Base-by-base conservation (phyloP, 805 yeast genomes). In the Kluyveromyces wickerhamii region DNA sequence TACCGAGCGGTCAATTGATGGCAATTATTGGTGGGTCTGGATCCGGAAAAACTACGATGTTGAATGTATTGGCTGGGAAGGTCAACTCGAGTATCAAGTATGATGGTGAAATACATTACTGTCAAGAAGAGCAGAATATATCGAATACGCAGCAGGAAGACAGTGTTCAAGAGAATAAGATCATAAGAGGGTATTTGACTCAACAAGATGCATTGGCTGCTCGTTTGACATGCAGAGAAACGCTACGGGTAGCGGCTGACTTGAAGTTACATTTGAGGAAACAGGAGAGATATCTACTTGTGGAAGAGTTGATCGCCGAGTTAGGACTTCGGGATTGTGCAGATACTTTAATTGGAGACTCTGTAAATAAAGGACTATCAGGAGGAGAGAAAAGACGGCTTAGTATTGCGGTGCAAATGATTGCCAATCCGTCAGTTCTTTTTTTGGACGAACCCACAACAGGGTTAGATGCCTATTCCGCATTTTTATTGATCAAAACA, bases 1-100 rank as follows among this genome's bases (percentile, higher is more conserved):
- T 82, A 8, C 70, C 73, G 0, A 54, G 71, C 10, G 82, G 84
- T 12, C 63, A 79, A 7, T 57, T 86, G 24, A 67, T 85, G 57
- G 94, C 94, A 5, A 80, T 85, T 7, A 70, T 86, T 63, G 95
- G 95, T 2, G 89, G 94, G 0, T 79, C 88, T 0, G 95, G 95
- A 0, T 75, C 86, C 3, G 95, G 94, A 3, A 85, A 86, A 49
- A 85, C 95, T 0, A 82, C 95, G 0, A 53, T 85, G 28, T 60
- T 85, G 15, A 85, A 85, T 50, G 73, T 74, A 0, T 52, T 80
- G 31, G 76, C 85, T 0, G 69, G 73, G 29, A 55, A 80, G 42
- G 62, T 69, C 13, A 46, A 53, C 29, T 42, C 63, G 20, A 65
- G 64, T 7, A 54, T 75, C 41, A 42, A 38, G 2, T 64, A 69